Conservation (phyloP, 2,329 filamentous ascomycete species). For the Beauveria bassiana region DNA sequence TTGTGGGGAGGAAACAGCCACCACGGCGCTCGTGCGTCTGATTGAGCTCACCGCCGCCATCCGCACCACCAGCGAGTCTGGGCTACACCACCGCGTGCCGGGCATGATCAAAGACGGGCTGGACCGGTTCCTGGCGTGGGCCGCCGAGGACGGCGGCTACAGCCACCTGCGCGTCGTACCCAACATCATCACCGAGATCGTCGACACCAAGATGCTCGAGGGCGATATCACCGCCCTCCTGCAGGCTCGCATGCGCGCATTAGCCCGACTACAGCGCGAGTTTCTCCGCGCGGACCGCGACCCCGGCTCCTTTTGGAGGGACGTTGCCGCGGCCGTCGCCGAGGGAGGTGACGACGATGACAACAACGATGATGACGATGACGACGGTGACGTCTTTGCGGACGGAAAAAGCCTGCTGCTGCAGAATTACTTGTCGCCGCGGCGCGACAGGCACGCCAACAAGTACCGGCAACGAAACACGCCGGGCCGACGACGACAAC, state of each 20-base stretch:
- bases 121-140: slow-evolving; percentile 31
- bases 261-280: slow-evolving; percentile 30
- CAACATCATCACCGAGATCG: slow-evolving; percentile 30
- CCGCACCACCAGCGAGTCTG: slow-evolving; percentile 27
- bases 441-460: neutral
- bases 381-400: neutral
- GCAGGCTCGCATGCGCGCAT: slow-evolving; percentile 25
- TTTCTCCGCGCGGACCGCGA: slow-evolving; percentile 23
- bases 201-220: slow-evolving; percentile 24
- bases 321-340: slow-evolving; percentile 11
- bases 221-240: slow-evolving; percentile 28
- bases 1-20: slow-evolving; percentile 26
- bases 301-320: slow-evolving; percentile 23
- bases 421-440: slow-evolving; percentile 10
- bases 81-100: slow-evolving; percentile 24
- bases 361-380: neutral
- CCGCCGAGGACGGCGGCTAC: slow-evolving; percentile 33
- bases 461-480: neutral
- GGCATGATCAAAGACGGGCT: slow-evolving; percentile 27
- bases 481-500: neutral
- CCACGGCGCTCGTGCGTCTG: slow-evolving; percentile 29
- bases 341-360: neutral
- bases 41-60: slow-evolving; percentile 32
- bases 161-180: slow-evolving; percentile 26
- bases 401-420: neutral